Percentiles rank a stretch among this genome's conserved stretches.
These are phyloP conservation scores for Uncinocarpus reesii DNA, from an alignment of 2,329 filamentous ascomycete genomes.

Conservation along the genomic window DNA sequence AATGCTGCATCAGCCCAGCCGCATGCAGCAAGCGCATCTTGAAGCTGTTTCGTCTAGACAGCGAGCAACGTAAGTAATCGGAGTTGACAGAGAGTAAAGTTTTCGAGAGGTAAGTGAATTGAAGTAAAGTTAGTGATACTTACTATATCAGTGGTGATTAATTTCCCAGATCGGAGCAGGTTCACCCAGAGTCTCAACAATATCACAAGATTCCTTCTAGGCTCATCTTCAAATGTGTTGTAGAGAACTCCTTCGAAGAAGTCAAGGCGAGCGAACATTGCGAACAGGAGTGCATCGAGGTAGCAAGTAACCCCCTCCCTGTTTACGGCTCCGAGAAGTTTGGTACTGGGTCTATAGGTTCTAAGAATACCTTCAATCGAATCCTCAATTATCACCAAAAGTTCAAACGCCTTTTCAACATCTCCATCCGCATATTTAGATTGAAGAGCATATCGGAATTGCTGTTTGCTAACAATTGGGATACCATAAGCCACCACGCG, in stretches of 20 bases:
- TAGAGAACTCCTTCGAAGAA: constrained; percentile 90
- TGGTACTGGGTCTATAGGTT: constrained; percentile 59
- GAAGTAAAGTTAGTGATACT: neutral
- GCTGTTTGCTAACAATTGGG: constrained; percentile 48
- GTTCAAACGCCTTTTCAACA: constrained; percentile 60
- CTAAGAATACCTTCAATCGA: constrained; percentile 70
- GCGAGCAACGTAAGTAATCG: neutral
- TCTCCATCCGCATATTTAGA: constrained; percentile 59
- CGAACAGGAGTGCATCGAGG: constrained; percentile 79
- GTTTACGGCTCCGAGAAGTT: constrained; percentile 78
- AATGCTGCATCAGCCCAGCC: constrained; percentile 75
- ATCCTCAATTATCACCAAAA: constrained; percentile 68
- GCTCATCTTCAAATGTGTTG: constrained; percentile 62
- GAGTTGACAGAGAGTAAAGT: neutral
- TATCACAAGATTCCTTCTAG: constrained; percentile 61
- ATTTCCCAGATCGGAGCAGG: constrained; percentile 68
- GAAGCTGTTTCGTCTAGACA: constrained; percentile 63
- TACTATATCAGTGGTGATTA: constrained; percentile 79
- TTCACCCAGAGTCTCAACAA: constrained; percentile 87
- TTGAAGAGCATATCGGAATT: constrained; percentile 52
- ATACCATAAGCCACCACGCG: constrained; percentile 1
- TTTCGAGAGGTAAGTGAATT: neutral
- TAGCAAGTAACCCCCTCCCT: constrained; percentile 85
- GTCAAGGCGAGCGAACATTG: constrained; percentile 85
- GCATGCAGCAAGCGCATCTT: constrained; percentile 70